Evolutionary conservation across 768 basidiomycete genomes (phyloP).

Genomic region (Galerina sulciceps): DNA sequence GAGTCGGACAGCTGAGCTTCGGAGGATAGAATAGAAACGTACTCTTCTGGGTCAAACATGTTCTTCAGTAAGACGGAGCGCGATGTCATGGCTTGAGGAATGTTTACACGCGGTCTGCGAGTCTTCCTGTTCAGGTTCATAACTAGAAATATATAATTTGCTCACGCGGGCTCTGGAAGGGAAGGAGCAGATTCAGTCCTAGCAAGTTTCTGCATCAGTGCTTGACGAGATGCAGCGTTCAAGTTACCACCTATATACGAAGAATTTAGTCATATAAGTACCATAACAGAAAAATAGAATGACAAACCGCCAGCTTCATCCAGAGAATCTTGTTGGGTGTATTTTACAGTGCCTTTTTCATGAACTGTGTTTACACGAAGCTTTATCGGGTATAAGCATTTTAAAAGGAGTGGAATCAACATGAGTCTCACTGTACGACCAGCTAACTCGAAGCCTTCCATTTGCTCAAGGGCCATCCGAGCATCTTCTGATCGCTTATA

Average conservation of each 20-base stretch:
- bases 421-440: constrained; percentile 77
- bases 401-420: constrained; percentile 3
- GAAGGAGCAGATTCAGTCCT: constrained; percentile 76
- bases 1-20: not conserved
- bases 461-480: constrained; percentile 95
- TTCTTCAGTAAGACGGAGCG: constrained; percentile 88
- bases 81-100: constrained; percentile 88
- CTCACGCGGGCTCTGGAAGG: constrained; percentile 67
- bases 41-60: constrained; percentile 99
- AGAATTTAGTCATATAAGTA: constrained; percentile 12
- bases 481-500: constrained; percentile 93
- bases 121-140: constrained; percentile 1
- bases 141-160: not conserved
- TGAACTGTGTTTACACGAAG: constrained; percentile 92
- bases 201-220: constrained; percentile 99
- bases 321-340: constrained; percentile 77
- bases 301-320: constrained; percentile 88
- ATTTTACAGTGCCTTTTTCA: constrained; percentile 81
- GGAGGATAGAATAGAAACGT: constrained; percentile 33
- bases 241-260: constrained; percentile 81
- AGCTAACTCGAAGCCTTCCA: constrained; percentile 98
- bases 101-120: constrained; percentile 71
- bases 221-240: constrained; percentile 97
- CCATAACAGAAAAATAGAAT: not conserved
- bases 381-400: constrained; percentile 38